Base-by-base conservation (phyloP, 139 green algal genomes). In the Coelastrella sp. region DNA sequence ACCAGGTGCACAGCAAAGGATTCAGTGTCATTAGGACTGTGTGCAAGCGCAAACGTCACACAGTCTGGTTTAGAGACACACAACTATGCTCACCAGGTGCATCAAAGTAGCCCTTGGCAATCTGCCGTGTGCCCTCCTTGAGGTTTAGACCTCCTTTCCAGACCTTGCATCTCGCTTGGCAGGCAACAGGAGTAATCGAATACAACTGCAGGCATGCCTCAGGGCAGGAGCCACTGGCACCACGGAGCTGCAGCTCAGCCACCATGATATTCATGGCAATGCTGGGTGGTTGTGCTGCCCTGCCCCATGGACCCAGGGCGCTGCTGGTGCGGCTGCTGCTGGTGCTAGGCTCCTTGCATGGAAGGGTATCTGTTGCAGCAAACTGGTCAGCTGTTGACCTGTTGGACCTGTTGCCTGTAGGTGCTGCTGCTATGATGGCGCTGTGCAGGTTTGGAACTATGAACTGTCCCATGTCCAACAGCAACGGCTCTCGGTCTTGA, bases 171-270 rank as follows among this genome's bases (percentile, higher is more conserved):
- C 41, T 30, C 4, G 15, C 50, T 5, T 45, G 30, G 30, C 66
- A 30, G 45, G 43, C n/a, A 2, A 45, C 30, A 30, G 73, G 45
- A 45, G 67, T 4, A 5, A 81, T 4, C 15, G 45, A 66, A 30
- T 81, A 81, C 73, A 81, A 48, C 48, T 67, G 73, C 48, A 68
- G 27, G n/a, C n/a, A n/a, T n/a, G n/a, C n/a, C n/a, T n/a, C n/a
- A n/a, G n/a, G n/a, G n/a, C n/a, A n/a, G n/a, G n/a, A n/a, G n/a
- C n/a, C n/a, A n/a, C n/a, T n/a, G n/a, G n/a, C n/a, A 5, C 50
- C 37, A 1, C 4, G 0, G 1, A 59, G 3, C 21, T 59, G 38
- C 2, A 57, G 21, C 2, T 41, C 69, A 43, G 37, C 6, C 15
- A 19, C 60, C 60, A 15, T 15, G 8, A 15, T 15, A 32, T 8